These are phyloP conservation scores for Dictyophora rubrovolvata DNA, from an alignment of 768 basidiomycete genomes.

Conservation along the genomic window DNA sequence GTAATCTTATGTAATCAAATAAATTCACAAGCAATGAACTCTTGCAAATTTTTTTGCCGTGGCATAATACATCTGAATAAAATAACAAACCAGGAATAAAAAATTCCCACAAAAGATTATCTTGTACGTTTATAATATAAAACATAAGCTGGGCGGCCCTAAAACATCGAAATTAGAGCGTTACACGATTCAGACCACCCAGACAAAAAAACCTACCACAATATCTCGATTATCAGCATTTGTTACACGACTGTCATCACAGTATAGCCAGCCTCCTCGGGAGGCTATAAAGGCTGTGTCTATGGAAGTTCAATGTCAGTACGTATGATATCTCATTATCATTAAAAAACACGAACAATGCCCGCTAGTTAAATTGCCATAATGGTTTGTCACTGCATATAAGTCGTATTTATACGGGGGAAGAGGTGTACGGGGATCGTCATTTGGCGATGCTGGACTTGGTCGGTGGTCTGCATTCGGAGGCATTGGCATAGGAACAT, in stretches of 20 bases:
- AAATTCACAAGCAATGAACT: not conserved
- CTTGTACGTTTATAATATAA: slow-evolving; percentile 60
- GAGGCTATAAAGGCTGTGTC: slow-evolving; percentile 91
- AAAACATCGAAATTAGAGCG: slow-evolving; percentile 17
- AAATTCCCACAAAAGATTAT: not conserved
- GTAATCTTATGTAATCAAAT: slow-evolving; percentile 3
- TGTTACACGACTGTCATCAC: slow-evolving; percentile 86
- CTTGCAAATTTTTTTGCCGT: not conserved
- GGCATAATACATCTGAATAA: not conserved
- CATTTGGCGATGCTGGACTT: slow-evolving; percentile 34
- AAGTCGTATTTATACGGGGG: slow-evolving; percentile 90
- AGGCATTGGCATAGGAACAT: slow-evolving; percentile 74
- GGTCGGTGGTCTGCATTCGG: slow-evolving; percentile 46
- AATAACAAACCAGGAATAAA: not conserved
- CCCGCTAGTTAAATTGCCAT: slow-evolving; percentile 86
- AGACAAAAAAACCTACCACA: slow-evolving; percentile 44
- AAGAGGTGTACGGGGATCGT: slow-evolving; percentile 73
- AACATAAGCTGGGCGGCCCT: slow-evolving; percentile 65
- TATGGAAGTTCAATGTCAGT: slow-evolving; percentile 21
- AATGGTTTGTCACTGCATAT: slow-evolving; percentile 94
- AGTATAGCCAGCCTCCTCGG: slow-evolving; percentile 82
- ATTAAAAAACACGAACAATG: slow-evolving; percentile 55
- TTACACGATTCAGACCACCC: not conserved
- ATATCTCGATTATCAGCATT: slow-evolving; percentile 68
- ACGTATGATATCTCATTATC: not conserved